Conservation (phyloP, 805 yeast species). For the Pichia membranifaciens region DNA sequence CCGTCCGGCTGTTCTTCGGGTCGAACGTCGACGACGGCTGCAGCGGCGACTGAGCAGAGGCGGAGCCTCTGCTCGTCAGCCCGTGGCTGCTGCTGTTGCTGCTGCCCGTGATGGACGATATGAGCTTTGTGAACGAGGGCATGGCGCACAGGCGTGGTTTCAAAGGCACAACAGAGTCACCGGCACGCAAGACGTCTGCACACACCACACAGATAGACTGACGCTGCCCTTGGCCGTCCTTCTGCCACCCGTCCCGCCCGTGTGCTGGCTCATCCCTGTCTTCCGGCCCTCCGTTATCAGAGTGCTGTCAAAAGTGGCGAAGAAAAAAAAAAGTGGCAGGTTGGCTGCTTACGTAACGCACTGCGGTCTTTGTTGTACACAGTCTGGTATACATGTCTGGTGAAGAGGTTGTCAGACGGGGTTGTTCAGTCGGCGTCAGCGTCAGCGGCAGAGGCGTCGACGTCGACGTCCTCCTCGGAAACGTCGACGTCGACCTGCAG, state of each 20-base stretch:
- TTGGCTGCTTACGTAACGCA: too few species aligned
- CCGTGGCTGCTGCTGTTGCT: neutral
- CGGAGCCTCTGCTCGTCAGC: neutral
- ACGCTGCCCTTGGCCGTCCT: too few species aligned
- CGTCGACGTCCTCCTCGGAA: neutral
- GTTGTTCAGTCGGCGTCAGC: too few species aligned
- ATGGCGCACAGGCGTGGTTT: neutral
- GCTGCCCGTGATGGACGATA: conserved; percentile 1
- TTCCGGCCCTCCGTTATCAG: too few species aligned
- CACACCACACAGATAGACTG: neutral
- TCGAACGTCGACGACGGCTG: neutral
- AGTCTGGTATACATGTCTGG: too few species aligned
- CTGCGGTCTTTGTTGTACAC: too few species aligned
- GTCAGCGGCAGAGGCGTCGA: neutral
- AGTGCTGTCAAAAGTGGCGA: too few species aligned
- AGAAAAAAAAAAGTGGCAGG: too few species aligned
- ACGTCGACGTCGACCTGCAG: neutral
- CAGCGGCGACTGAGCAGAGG: neutral
- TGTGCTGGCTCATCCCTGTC: too few species aligned
- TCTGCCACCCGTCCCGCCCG: too few species aligned
- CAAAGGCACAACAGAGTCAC: neutral
- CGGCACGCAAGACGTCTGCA: neutral
- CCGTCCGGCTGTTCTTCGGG: neutral
- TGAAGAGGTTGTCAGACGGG: too few species aligned
- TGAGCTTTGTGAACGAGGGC: neutral